Conservation (phyloP, 2,329 filamentous ascomycete genomes). For the Ilyonectria robusta region DNA sequence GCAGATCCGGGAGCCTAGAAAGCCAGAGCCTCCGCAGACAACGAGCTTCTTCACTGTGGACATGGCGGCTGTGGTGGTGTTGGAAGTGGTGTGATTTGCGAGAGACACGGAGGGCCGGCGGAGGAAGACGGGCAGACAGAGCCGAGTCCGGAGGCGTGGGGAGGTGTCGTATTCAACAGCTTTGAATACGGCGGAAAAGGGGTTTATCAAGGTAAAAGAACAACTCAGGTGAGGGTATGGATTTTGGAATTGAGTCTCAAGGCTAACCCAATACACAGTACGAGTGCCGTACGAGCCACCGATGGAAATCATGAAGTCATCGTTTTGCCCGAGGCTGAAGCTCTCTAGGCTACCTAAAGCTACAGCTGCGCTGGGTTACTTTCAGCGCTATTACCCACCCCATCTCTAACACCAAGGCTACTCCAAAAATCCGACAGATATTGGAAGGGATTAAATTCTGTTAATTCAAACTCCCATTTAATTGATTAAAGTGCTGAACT, state of each 20-base stretch:
- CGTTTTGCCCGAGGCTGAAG: slow-evolving; percentile 42
- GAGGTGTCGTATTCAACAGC: neutral
- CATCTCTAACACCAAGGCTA: neutral
- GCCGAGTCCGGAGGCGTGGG: neutral
- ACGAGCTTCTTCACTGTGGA: slow-evolving; percentile 82
- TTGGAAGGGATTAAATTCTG: too few species aligned
- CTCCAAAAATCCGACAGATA: neutral
- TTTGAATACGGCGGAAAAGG: neutral
- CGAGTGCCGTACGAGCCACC: slow-evolving; percentile 26
- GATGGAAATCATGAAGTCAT: slow-evolving; percentile 49
- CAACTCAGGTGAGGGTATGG: neutral
- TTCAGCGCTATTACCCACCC: neutral
- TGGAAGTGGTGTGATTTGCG: slow-evolving; percentile 41
- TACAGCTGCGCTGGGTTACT: neutral
- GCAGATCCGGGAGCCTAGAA: slow-evolving; percentile 90
- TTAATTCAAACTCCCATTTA: too few species aligned
- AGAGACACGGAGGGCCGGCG: slow-evolving; percentile 24
- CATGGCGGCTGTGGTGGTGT: slow-evolving; percentile 56
- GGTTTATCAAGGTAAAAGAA: neutral
- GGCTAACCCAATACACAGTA: slow-evolving; percentile 15
- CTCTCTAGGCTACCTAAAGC: slow-evolving; percentile 1
- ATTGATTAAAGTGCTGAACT: neutral
- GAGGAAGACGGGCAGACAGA: slow-evolving; percentile 2
- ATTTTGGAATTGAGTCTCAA: slow-evolving; percentile 32
- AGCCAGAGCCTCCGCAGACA: slow-evolving; percentile 94